Conservation (phyloP, 2,329 filamentous ascomycete species). For the Aphanocladium album region DNA sequence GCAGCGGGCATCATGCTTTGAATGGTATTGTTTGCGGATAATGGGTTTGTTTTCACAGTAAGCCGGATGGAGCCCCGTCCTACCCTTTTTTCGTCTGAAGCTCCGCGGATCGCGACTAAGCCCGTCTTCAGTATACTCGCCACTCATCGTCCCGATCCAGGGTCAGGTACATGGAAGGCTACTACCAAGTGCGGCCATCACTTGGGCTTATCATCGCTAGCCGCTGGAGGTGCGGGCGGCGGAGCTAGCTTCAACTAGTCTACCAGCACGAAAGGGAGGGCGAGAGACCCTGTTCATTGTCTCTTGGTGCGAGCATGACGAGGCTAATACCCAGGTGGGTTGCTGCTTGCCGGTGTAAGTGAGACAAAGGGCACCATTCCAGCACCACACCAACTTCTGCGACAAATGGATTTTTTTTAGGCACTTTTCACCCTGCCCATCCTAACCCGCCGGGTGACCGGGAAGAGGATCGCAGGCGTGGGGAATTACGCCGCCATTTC, state of each 20-base stretch:
- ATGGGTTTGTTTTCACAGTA: background rate
- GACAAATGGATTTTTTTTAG: background rate
- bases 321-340: too few species aligned
- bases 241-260: background rate
- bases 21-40: conserved; percentile 1
- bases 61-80: background rate
- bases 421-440: background rate
- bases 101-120: background rate
- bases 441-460: background rate
- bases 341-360: background rate
- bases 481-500: background rate
- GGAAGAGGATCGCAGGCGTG: background rate
- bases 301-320: background rate
- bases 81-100: background rate
- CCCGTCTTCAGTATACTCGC: background rate
- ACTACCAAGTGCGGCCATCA: background rate
- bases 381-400: background rate
- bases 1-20: background rate
- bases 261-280: background rate
- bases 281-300: background rate
- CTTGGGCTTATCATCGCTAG: background rate
- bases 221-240: background rate
- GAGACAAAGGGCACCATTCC: background rate
- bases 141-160: background rate
- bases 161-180: background rate